Evolutionary conservation across 1,139 yeast genomes (phyloP).

Genomic region (Zygosaccharomyces sapae): DNA sequence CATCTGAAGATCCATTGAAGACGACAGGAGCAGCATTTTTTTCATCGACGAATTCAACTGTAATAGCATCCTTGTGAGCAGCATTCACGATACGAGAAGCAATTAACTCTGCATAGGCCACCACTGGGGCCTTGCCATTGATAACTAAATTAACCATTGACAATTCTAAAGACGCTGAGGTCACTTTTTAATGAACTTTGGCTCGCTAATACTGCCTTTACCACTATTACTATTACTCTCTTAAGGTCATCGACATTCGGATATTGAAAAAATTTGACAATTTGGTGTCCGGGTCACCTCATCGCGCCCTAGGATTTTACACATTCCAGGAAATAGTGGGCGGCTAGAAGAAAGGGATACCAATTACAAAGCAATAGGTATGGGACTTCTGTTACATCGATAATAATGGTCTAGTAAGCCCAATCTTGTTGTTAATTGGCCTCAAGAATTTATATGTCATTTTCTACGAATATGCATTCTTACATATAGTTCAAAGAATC

Average conservation of each 20-base stretch:
- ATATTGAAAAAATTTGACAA: conserved; percentile 10
- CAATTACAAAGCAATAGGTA: neutral
- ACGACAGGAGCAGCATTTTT: conserved; percentile 44
- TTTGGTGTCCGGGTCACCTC: conserved; percentile 9
- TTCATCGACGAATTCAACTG: conserved; percentile 64
- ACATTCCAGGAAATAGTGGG: neutral
- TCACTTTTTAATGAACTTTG: neutral
- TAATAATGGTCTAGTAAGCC: no score
- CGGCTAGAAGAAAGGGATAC: neutral
- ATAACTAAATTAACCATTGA: conserved; percentile 47
- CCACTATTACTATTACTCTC: neutral
- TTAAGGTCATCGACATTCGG: neutral
- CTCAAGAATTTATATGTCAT: neutral
- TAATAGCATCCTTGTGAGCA: conserved; percentile 49
- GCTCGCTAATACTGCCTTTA: neutral
- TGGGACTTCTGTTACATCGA: neutral
- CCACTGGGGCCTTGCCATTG: conserved; percentile 81
- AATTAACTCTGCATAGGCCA: conserved; percentile 75
- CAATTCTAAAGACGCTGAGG: neutral
- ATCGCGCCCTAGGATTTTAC: neutral
- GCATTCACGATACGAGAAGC: conserved; percentile 73
- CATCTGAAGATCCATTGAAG: conserved; percentile 36
- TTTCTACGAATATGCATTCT: neutral
- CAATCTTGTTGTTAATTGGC: neutral
- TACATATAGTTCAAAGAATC: neutral